phyloP scores from a whole-genome alignment of 2,329 filamentous ascomycete genomes.

The Beauveria scarabaeidicola region DNA sequence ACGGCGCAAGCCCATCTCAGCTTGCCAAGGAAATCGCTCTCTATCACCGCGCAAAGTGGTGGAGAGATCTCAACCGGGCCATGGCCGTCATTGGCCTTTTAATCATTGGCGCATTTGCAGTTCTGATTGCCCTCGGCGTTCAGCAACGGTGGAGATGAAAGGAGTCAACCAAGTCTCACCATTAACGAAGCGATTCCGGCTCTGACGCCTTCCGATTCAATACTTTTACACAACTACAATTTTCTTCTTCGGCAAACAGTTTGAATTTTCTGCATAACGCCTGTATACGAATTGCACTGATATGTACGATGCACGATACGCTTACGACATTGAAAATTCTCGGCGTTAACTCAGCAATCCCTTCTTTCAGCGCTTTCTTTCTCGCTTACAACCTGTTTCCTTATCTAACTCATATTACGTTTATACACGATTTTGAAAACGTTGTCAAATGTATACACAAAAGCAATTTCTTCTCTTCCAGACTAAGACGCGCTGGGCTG shows the following conservation, averaged over 20 bases:
- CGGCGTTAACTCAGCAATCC: conserved; percentile 2
- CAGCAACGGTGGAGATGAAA: conserved; percentile 37
- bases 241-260: background rate
- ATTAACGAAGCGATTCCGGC: background rate
- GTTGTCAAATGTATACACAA: background rate
- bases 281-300: background rate
- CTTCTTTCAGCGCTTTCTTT: conserved; percentile 9
- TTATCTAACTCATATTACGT: background rate
- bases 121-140: conserved; percentile 44
- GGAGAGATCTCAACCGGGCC: conserved; percentile 49
- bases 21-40: conserved; percentile 33
- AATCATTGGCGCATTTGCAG: conserved; percentile 42
- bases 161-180: background rate
- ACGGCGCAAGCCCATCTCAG: conserved; percentile 23
- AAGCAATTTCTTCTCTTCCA: background rate
- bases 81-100: conserved; percentile 50
- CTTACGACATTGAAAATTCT: background rate
- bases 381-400: conserved; percentile 9
- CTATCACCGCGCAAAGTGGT: conserved; percentile 49
- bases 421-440: background rate
- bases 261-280: background rate
- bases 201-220: background rate
- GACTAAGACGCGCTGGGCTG: background rate
- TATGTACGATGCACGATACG: background rate
- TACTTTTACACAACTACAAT: background rate